Percentiles rank a stretch among this genome's conserved stretches.
Evolutionary conservation across 208 protist species (phyloP).

Genomic region (Leishmania lainsoni): DNA sequence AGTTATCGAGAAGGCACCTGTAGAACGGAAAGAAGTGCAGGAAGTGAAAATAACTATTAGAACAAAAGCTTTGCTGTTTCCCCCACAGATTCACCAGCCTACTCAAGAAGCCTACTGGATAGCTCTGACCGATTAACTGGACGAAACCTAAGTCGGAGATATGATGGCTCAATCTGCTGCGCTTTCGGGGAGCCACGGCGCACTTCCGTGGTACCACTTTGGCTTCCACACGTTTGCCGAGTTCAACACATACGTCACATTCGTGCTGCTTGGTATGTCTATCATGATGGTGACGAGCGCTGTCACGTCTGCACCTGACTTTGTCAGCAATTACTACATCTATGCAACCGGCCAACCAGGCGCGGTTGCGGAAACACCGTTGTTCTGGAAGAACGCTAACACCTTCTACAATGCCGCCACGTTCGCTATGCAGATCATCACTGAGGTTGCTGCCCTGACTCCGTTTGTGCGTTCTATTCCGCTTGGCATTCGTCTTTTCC

Average conservation of each 20-base stretch:
- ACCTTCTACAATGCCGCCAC: slow-evolving; percentile 84
- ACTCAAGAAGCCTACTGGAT: neutral
- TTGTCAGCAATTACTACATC: slow-evolving; percentile 79
- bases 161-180: slow-evolving; percentile 11
- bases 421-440: slow-evolving; percentile 62
- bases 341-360: slow-evolving; percentile 60
- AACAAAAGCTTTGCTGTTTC: neutral
- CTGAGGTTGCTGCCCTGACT: slow-evolving; percentile 53
- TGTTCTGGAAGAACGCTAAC: slow-evolving; percentile 76
- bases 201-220: slow-evolving; percentile 36
- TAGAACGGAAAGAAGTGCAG: neutral
- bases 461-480: slow-evolving; percentile 53
- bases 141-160: neutral
- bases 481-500: slow-evolving; percentile 47
- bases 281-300: slow-evolving; percentile 87
- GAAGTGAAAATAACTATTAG: neutral
- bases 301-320: slow-evolving; percentile 80
- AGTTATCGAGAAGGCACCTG: neutral
- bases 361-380: slow-evolving; percentile 36
- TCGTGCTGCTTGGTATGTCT: slow-evolving; percentile 84
- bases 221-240: slow-evolving; percentile 65
- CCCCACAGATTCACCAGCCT: neutral
- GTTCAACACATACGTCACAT: slow-evolving; percentile 79
- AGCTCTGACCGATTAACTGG: neutral
- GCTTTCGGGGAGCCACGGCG: neutral